Evolutionary conservation across 441 rosid genomes (phyloP).

Genomic region (Erodium texanum): DNA sequence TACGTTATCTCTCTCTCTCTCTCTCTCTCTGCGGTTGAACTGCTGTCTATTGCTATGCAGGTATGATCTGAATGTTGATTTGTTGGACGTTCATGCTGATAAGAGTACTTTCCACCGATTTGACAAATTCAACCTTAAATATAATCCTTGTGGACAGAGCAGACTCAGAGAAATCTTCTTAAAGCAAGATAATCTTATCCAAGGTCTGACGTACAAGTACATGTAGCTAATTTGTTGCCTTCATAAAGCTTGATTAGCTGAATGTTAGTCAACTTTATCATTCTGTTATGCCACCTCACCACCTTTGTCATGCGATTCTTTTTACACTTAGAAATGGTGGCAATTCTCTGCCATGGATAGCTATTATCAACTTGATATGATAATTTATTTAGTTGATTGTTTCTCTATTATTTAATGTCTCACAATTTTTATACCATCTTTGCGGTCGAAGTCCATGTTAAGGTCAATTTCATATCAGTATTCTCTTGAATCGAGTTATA

Average conservation of each 20-base stretch:
- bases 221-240: neutral
- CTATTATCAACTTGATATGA: neutral
- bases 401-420: neutral
- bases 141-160: slow-evolving; percentile 78
- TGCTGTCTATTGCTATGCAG: slow-evolving; percentile 23
- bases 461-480: neutral
- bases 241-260: neutral
- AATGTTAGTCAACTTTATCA: neutral
- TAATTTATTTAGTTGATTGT: neutral
- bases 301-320: neutral
- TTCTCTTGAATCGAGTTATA: neutral
- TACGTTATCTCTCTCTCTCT: neutral
- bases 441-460: slow-evolving; percentile 9
- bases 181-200: slow-evolving; percentile 74
- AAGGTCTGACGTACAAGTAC: slow-evolving; percentile 33
- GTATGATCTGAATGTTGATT: slow-evolving; percentile 67
- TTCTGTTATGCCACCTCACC: neutral
- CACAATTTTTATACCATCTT: neutral
- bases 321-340: neutral
- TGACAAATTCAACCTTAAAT: slow-evolving; percentile 71
- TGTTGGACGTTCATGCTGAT: slow-evolving; percentile 78
- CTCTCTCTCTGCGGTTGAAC: neutral
- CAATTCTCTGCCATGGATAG: neutral
- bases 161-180: slow-evolving; percentile 67
- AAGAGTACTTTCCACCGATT: slow-evolving; percentile 71